Evolutionary conservation across 2,329 filamentous ascomycete species (phyloP).

Genomic region (Phoma sp.): DNA sequence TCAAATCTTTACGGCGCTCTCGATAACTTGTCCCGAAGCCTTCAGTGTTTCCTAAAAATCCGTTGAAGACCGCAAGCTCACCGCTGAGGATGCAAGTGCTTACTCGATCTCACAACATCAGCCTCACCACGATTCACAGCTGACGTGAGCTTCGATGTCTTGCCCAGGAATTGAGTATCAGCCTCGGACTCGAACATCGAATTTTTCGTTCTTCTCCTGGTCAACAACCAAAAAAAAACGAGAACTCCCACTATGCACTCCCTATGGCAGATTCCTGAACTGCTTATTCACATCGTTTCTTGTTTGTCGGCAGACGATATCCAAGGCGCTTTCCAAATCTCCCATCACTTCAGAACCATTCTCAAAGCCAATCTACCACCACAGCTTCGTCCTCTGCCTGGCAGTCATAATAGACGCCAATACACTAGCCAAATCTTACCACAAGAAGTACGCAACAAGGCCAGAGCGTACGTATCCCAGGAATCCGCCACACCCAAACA

Average conservation of each 20-base stretch:
- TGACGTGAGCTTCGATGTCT: conserved; percentile 4
- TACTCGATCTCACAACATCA: background rate
- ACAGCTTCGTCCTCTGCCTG: conserved; percentile 12
- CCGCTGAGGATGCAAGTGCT: background rate
- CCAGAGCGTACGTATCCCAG: background rate
- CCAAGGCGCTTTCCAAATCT: conserved; percentile 3
- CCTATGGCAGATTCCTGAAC: conserved; percentile 23
- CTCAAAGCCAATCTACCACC: conserved; percentile 19
- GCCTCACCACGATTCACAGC: background rate
- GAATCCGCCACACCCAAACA: background rate
- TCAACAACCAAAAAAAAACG: background rate
- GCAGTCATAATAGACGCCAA: background rate
- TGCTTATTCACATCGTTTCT: conserved; percentile 18
- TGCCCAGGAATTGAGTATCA: background rate
- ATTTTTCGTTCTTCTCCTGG: background rate
- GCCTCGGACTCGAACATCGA: background rate
- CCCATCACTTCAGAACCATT: conserved; percentile 7
- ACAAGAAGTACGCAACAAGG: background rate
- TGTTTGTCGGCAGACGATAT: conserved; percentile 13
- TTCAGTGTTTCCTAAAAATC: background rate
- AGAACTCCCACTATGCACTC: conserved; percentile 15
- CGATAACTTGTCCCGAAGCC: background rate
- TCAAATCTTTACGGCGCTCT: background rate
- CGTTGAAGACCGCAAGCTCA: background rate
- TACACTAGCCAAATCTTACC: background rate